Base-by-base conservation (phyloP, 176 grass and related monocot species). In the Oryza meridionalis region DNA sequence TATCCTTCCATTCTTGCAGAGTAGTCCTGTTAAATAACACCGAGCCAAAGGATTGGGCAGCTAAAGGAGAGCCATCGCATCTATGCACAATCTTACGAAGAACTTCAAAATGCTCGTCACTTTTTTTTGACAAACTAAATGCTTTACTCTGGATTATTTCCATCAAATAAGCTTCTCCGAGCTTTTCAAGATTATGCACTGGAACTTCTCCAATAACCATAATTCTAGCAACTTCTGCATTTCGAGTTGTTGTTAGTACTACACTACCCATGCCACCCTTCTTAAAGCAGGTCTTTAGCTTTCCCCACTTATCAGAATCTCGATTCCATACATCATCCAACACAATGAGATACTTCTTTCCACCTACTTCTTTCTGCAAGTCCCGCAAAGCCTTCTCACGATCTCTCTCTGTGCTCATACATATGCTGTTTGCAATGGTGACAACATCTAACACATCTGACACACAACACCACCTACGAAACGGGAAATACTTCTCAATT, bases 241-340 rank as follows among this genome's bases (percentile, higher is more conserved):
- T 46, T 0, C 85, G 82, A 9, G 85, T 88, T 17, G 90, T 91
- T 21, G 70, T 75, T 0, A 92, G 5, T 40, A 92, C 15, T 24
- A 0, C 77, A 66, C 86, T 86, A 0, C 90, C 83, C 26, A 16
- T 44, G 15, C 3, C 68, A 51, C 78, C 83, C 0, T 49, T 38
- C 9, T 47, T 81, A 5, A 92, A 37, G 17, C 77, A 31, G 11
- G 35, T 76, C 81, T 16, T 83, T 0, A 92, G 21, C 5, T 55
- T 33, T 13, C 79, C 55, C 90, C 78, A 92, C 33, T 76, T 63
- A 7, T 69, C 27, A 1, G 1, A 7, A 38, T 84, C 44, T 4
- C 61, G 69, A 68, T 88, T 49, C 90, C 90, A 88, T 11, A 85
- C 86, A 85, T 91, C 77, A 81, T 91, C 90, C 1, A 91, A 38